Percentiles rank a stretch among this genome's conserved stretches.
phyloP scores from a whole-genome alignment of 371 early-diverging fungal species.

The Dentiscutata heterogama region DNA sequence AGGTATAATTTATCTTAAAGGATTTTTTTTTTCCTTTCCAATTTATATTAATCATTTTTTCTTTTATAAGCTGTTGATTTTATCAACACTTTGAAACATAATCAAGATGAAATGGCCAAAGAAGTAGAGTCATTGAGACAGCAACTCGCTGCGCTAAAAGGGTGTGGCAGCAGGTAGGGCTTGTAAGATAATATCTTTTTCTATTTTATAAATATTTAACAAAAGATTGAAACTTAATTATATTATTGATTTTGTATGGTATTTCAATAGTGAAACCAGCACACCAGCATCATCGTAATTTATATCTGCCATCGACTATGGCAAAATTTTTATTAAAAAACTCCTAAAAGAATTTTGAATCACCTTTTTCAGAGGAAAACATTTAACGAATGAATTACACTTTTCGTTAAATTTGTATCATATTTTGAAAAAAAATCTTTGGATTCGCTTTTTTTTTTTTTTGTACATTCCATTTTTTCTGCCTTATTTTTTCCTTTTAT shows the following conservation, averaged over 20 bases:
- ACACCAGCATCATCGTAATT: conserved; percentile 29
- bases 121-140: conserved; percentile 59
- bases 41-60: neutral
- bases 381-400: neutral
- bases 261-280: neutral
- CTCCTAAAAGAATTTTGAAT: no score
- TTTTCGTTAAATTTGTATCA: conserved; percentile 22
- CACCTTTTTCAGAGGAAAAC: neutral
- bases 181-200: neutral
- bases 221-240: neutral
- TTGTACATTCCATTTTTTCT: conserved; percentile 27
- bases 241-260: neutral
- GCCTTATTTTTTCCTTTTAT: neutral
- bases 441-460: neutral
- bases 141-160: conserved; percentile 40
- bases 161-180: conserved; percentile 20
- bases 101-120: conserved; percentile 61
- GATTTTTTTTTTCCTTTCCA: neutral
- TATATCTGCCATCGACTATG: neutral
- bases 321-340: neutral
- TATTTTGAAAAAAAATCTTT: conserved; percentile 6
- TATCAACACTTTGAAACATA: conserved; percentile 60
- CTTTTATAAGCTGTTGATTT: conserved; percentile 60
- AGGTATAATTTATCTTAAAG: conserved; percentile 54
- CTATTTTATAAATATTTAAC: neutral